A percentile compares a stretch with the other conserved stretches of the same genome.
Conservation (phyloP, 768 basidiomycete genomes). For the Mycena vitilis region DNA sequence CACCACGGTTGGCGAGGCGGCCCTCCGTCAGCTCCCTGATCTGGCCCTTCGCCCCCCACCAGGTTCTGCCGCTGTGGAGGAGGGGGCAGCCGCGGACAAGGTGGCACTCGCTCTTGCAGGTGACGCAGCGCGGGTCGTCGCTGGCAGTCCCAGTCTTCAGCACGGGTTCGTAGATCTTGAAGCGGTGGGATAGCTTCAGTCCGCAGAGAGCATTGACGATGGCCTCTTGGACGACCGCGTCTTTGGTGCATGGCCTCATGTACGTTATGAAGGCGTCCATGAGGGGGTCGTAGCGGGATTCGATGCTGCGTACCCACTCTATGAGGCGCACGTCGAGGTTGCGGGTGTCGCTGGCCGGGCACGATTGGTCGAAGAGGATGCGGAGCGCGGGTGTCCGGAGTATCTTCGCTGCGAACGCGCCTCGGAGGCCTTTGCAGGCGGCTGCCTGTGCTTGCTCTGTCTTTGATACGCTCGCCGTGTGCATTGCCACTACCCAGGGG, state of each 20-base stretch:
- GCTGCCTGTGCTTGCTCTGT: neutral
- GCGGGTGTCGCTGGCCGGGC: neutral
- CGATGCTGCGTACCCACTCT: neutral
- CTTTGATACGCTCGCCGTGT: neutral
- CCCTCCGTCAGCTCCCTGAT: neutral
- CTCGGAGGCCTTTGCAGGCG: neutral
- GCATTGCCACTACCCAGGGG: neutral
- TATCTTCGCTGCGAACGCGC: neutral
- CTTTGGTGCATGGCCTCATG: neutral
- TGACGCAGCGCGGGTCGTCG: constrained; percentile 7
- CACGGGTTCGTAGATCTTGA: neutral
- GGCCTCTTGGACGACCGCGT: neutral
- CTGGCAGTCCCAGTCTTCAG: neutral
- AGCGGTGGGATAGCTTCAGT: neutral
- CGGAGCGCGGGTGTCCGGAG: neutral
- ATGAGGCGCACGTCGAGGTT: neutral
- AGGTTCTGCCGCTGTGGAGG: neutral
- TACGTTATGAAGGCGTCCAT: neutral
- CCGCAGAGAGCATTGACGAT: neutral
- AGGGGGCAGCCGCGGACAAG: neutral
- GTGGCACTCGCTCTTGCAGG: constrained; percentile 18
- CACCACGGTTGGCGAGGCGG: neutral
- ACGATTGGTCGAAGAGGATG: neutral
- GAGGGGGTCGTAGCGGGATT: neutral
- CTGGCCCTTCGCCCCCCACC: constrained; percentile 9